phyloP scores from a whole-genome alignment of 768 basidiomycete species.

The Hortiboletus flavorubellus region DNA sequence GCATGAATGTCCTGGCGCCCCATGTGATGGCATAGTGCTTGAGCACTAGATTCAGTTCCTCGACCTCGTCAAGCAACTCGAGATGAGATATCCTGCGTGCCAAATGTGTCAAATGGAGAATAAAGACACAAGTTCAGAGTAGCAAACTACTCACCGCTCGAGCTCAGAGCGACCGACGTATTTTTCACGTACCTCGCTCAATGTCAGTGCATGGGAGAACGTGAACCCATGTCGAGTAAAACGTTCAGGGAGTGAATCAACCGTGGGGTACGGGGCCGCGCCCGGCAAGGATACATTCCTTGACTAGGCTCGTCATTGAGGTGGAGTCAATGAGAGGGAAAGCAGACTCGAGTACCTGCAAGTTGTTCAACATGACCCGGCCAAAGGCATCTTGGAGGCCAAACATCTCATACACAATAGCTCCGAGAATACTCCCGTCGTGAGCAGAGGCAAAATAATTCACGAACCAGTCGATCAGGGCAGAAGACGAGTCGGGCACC shows the following conservation, averaged over 20 bases:
- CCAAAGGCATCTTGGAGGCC: conserved; percentile 86
- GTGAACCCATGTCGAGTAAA: conserved; percentile 58
- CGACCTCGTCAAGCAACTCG: conserved; percentile 81
- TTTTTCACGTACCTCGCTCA: conserved; percentile 44
- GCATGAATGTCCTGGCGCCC: conserved; percentile 28
- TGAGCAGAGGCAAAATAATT: conserved; percentile 39
- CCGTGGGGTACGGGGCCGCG: conserved; percentile 54
- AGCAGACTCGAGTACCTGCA: conserved; percentile 50
- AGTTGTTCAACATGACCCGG: conserved; percentile 86
- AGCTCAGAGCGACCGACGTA: conserved; percentile 40
- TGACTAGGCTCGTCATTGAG: conserved; percentile 40
- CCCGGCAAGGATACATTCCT: conserved; percentile 76
- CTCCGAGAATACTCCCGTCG: conserved; percentile 38
- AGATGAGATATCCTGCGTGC: conserved; percentile 63
- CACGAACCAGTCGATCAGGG: conserved; percentile 72
- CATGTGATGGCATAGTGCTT: conserved; percentile 63
- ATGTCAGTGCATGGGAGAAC: conserved; percentile 10
- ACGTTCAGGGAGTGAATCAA: conserved; percentile 51
- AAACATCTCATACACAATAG: conserved; percentile 87
- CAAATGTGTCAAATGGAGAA: background rate
- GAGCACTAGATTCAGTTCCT: conserved; percentile 79
- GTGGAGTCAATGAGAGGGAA: background rate
- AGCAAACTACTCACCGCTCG: conserved; percentile 40
- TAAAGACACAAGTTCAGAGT: background rate
- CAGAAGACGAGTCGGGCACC: conserved; percentile 50